Percentiles rank a stretch among this genome's conserved stretches.
Evolutionary conservation across 2,329 filamentous ascomycete species (phyloP).

Genomic region (Alternaria triticimaculans): DNA sequence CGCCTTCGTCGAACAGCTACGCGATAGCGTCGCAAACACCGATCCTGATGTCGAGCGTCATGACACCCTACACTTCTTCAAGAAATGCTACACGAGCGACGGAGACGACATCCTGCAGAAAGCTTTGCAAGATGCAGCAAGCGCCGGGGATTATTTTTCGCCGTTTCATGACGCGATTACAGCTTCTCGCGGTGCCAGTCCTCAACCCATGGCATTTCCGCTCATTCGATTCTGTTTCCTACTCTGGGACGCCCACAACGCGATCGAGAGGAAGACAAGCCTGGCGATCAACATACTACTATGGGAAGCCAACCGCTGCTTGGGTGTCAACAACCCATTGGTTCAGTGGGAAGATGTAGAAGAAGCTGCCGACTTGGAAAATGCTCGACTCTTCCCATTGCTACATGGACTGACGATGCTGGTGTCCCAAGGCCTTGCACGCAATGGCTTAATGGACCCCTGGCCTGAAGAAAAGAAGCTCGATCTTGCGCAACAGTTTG

Average conservation of each 20-base stretch:
- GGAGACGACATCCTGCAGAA: constrained; percentile 4
- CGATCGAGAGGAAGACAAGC: constrained; percentile 1
- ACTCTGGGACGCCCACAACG: not conserved
- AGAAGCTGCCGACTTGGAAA: not conserved
- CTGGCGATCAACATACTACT: not conserved
- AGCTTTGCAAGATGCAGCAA: constrained; percentile 6
- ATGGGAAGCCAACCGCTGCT: constrained; percentile 1
- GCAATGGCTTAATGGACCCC: not conserved
- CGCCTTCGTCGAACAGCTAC: constrained; percentile 2
- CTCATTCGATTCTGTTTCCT: constrained; percentile 3
- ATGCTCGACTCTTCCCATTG: not conserved
- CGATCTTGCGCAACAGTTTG: not conserved
- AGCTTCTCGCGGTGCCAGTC: not conserved
- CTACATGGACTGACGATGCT: constrained; percentile 4
- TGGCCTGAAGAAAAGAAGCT: not conserved
- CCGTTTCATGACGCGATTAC: constrained; percentile 7
- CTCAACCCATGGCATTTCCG: constrained; percentile 5
- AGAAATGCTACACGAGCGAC: constrained; percentile 5
- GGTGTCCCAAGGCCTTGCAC: constrained; percentile 1
- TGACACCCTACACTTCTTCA: constrained; percentile 3
- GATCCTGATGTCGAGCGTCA: not conserved
- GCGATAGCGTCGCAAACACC: not conserved
- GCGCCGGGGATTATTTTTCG: not conserved
- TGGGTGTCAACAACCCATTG: not conserved
- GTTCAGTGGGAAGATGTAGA: constrained; percentile 4